Base-by-base conservation (phyloP, 805 yeast genomes). In the Metschnikowia henanensis region DNA sequence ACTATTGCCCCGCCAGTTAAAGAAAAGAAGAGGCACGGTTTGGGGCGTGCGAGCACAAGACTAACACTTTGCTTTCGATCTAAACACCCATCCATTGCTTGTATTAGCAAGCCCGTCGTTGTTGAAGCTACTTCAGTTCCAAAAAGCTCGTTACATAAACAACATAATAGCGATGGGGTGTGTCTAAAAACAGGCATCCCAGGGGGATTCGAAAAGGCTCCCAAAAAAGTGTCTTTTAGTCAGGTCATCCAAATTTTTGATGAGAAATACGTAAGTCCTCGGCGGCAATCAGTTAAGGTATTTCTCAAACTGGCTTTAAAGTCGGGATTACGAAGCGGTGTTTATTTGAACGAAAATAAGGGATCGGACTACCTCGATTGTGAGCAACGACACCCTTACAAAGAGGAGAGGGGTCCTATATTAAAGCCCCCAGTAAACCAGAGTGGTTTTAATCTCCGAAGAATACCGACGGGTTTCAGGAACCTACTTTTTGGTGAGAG, bases 251-350 rank as follows among this genome's bases (percentile, higher is more conserved):
- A 35, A 12, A 35, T 16, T 7, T 22, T 35, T 16, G 37, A 17
- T 23, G 37, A 18, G 5, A 15, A 17, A 5, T 16, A 7, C 8
- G 28, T 22, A 13, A 23, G 30, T 12, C 15, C 37, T 13, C 37
- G 37, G 17, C 8, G 37, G 10, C n/a, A 7, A 9, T 35, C 30
- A 8, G 6, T 35, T n/a, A 35, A 25, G 30, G 37, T n/a, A 7
- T 35, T 35, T 23, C 30, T 23, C 30, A 25, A 23, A 10, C 29
- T 35, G 37, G 37, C 37, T 7, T 20, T 35, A 9, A 35, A 35
- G n/a, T 15, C 37, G 8, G 37, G 37, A 5, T 6, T 26, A 9
- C 36, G 20, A 18, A 19, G 20, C 25, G 9, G 25, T 22, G 25
- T 6, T 22, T 22, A 22, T n/a, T n/a, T 9, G 9, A 22, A 9